Base-by-base conservation (phyloP, 2,329 filamentous ascomycete genomes). In the Dactylellina drechsleri region DNA sequence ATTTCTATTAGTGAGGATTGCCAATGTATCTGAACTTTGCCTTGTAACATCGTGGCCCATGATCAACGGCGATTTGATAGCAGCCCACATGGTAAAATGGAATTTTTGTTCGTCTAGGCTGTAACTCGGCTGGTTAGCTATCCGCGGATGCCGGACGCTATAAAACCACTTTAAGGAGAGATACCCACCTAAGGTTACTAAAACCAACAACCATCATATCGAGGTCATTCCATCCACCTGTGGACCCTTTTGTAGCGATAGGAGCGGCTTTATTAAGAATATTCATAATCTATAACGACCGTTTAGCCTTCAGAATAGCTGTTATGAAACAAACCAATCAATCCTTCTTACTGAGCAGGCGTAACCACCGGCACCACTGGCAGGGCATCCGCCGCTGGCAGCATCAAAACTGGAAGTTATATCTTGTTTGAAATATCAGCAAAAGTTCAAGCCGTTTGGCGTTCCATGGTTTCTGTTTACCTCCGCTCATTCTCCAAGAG, bases 11-110 rank as follows among this genome's bases (percentile, higher is more conserved):
- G 80, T 81, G 13, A 84, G 79, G 36, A 84, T 83, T 1, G 81
- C 78, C 12, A 84, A 80, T 28, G 82, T 81, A 20, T 78, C 78
- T n/a, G 80, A 70, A 18, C 61, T 77, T 4, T 83, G 80, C 5
- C 79, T 81, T 0, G 79, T 78, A 16, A 84, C 78, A 47, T 82
- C 81, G 0, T 82, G 81, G 7, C 83, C 82, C 56, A 84, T 82
- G 36, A 84, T 82, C 2, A 85, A 79, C 10, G 83, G 83, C 0
- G 82, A 83, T 76, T 84, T 84, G 56, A 84, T 81, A 56, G 83
- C 83, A 0, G 83, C 82, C 83, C 83, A 85, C 78, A 84, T 82
- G 23, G 83, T 80, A 59, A 84, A 84, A 75, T 85, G 84, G 20
- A 83, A 82, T 61, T 82, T 81, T 77, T 84, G 82, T 77, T 84